phyloP scores from a whole-genome alignment of 2,329 filamentous ascomycete genomes.

The Colletotrichum zoysiae region DNA sequence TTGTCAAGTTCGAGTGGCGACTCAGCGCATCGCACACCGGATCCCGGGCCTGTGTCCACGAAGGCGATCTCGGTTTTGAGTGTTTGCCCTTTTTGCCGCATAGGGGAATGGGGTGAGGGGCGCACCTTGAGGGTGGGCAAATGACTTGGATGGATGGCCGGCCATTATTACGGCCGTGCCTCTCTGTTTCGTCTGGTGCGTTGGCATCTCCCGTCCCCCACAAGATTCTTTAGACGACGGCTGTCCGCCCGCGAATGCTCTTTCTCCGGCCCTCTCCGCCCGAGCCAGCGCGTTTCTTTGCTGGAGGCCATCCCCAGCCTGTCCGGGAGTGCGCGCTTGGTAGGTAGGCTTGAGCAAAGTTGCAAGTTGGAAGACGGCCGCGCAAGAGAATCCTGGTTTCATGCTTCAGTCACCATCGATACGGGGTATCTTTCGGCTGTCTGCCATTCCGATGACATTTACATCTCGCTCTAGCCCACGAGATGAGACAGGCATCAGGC shows the following conservation, averaged over 20 bases:
- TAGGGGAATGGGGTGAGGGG: background rate
- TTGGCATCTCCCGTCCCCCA: background rate
- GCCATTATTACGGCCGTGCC: background rate
- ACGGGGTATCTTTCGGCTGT: conserved; percentile 45
- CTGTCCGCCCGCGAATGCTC: background rate
- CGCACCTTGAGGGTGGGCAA: background rate
- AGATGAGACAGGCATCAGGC: conserved; percentile 39
- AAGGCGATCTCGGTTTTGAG: background rate
- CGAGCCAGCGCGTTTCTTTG: background rate
- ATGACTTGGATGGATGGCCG: too few relatives aligned
- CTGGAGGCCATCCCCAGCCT: background rate
- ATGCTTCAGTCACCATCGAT: conserved; percentile 42
- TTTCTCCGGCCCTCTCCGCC: background rate
- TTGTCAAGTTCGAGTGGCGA: background rate
- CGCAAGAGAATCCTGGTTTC: conserved; percentile 29
- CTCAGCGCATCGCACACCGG: too few relatives aligned
- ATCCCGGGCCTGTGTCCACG: background rate
- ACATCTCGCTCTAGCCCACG: conserved; percentile 43
- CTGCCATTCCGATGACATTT: conserved; percentile 45
- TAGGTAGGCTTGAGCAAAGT: conserved; percentile 30
- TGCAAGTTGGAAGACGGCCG: conserved; percentile 19
- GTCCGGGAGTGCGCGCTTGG: background rate
- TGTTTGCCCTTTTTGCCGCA: background rate
- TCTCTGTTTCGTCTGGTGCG: background rate
- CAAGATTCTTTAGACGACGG: background rate